A percentile compares a stretch with the other conserved stretches of the same genome.
phyloP scores from a whole-genome alignment of 1,284 basidiomycete species.

The Pseudozyma sp. region DNA sequence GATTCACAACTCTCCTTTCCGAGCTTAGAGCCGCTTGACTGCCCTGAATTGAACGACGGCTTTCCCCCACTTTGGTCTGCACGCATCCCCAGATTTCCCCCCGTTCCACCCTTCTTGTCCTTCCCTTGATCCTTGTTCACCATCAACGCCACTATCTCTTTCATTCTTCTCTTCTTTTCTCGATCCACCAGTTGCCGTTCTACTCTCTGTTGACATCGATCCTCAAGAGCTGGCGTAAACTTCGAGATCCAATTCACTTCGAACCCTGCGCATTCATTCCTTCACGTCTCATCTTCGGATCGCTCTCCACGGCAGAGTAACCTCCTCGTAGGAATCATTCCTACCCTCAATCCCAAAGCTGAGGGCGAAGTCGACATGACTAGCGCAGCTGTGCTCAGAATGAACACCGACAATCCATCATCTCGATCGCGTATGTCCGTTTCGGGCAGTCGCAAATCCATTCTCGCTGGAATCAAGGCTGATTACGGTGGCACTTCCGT shows the following conservation, averaged over 20 bases:
- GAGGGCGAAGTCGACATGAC: constrained; percentile 18
- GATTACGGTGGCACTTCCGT: neutral
- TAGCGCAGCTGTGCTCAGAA: constrained; percentile 45
- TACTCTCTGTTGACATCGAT: too few species aligned
- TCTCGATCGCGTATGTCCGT: constrained; percentile 14
- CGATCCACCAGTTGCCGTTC: neutral
- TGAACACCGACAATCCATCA: constrained; percentile 20
- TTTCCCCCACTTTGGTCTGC: too few species aligned
- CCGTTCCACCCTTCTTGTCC: too few species aligned
- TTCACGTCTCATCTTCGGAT: too few species aligned
- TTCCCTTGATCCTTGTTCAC: too few species aligned
- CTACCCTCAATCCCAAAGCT: neutral
- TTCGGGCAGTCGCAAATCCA: constrained; percentile 40
- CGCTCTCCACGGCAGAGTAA: too few species aligned
- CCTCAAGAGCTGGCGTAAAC: too few species aligned
- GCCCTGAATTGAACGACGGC: too few species aligned
- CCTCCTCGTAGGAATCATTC: neutral
- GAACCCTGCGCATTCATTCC: neutral
- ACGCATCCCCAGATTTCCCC: too few species aligned
- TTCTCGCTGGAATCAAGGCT: constrained; percentile 43
- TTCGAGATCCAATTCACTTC: neutral
- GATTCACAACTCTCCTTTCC: too few species aligned
- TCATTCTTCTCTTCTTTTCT: neutral
- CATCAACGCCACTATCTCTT: neutral
- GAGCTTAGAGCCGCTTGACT: too few species aligned